Percentiles rank a stretch among this genome's conserved stretches.
phyloP scores from a whole-genome alignment of 2,329 filamentous ascomycete species.

The Emergomyces pasteurianus region DNA sequence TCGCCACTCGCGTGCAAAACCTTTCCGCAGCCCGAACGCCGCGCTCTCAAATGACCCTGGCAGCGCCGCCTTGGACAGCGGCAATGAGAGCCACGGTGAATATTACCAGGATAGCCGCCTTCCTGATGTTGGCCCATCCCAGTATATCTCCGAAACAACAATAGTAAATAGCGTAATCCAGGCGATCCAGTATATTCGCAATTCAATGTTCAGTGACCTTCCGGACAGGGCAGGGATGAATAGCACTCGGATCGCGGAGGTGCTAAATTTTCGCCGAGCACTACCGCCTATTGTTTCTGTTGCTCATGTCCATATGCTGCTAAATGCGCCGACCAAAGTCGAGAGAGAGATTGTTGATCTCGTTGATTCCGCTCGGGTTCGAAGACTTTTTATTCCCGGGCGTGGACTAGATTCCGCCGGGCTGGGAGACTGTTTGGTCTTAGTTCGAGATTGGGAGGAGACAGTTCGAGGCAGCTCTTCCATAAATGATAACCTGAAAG shows the following conservation, averaged over 20 bases:
- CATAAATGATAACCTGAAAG: conserved; percentile 25
- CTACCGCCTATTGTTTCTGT: conserved; percentile 48
- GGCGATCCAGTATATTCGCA: conserved; percentile 41
- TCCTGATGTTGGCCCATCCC: conserved; percentile 40
- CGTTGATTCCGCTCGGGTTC: conserved; percentile 38
- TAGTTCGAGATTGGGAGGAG: conserved; percentile 41
- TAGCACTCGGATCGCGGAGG: conserved; percentile 46
- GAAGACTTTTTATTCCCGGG: conserved; percentile 45
- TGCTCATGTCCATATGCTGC: conserved; percentile 48
- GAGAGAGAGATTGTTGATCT: conserved; percentile 48
- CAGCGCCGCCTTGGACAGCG: conserved; percentile 15
- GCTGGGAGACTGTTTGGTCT: conserved; percentile 47
- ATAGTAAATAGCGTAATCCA: conserved; percentile 39
- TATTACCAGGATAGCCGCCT: conserved; percentile 28
- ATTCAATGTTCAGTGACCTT: conserved; percentile 44
- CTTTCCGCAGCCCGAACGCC: conserved; percentile 5
- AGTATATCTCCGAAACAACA: conserved; percentile 36
- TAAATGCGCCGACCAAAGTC: conserved; percentile 43
- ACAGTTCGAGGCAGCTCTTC: conserved; percentile 25
- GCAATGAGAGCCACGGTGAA: conserved; percentile 10
- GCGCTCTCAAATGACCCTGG: conserved; percentile 5
- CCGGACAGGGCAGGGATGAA: conserved; percentile 50
- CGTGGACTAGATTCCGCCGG: conserved; percentile 44
- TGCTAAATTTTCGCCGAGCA: conserved; percentile 43
- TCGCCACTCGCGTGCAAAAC: conserved; percentile 30